phyloP scores from a whole-genome alignment of 2,329 filamentous ascomycete genomes.

The Cordyceps tenuipes region DNA sequence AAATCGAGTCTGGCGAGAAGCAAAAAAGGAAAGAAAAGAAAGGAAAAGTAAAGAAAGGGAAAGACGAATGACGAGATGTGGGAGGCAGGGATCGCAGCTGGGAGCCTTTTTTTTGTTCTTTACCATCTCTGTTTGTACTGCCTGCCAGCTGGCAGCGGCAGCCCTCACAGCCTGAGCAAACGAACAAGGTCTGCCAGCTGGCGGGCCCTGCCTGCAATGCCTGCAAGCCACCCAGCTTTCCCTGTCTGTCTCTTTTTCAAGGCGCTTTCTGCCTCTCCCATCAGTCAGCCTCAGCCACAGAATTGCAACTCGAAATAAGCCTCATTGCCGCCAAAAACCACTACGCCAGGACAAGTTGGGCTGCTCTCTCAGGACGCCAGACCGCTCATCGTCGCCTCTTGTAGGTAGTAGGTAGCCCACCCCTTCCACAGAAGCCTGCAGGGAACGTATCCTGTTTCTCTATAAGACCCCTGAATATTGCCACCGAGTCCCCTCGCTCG shows the following conservation, averaged over 20 bases:
- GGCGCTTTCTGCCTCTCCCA: too few relatives aligned
- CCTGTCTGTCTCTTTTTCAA: too few relatives aligned
- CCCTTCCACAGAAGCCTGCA: background rate
- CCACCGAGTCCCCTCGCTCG: background rate
- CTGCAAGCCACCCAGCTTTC: background rate
- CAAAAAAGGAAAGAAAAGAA: background rate
- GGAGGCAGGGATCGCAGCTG: background rate
- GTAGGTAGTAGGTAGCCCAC: too few relatives aligned
- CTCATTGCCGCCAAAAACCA: background rate
- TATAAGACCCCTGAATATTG: background rate
- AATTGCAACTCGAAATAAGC: background rate
- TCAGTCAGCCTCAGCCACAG: constrained; percentile 6
- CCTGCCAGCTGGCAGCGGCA: background rate
- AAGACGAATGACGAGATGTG: background rate
- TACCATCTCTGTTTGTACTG: background rate
- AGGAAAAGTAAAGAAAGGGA: background rate
- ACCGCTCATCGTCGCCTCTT: constrained; percentile 7
- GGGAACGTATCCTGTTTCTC: constrained; percentile 2
- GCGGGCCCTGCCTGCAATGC: background rate
- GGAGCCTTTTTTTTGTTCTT: background rate
- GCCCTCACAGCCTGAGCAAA: background rate
- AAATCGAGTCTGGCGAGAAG: background rate
- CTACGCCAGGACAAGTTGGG: background rate
- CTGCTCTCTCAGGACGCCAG: background rate
- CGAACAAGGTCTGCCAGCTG: background rate